Base-by-base conservation (phyloP, 1,139 yeast genomes). In the Blastobotrys illinoisensis region DNA sequence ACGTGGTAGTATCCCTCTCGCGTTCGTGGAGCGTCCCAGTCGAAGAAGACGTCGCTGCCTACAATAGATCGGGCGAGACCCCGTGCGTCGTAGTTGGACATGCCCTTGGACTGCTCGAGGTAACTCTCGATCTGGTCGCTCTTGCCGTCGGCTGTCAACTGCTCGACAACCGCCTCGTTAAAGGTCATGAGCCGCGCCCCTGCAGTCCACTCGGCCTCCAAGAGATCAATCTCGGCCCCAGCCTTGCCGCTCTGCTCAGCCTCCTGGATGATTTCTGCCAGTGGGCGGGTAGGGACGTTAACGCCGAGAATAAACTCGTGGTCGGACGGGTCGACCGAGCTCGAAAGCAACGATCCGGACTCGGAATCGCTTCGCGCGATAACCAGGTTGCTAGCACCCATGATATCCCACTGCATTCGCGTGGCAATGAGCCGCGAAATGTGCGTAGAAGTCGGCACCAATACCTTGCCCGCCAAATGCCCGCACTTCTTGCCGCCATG, bases 401-500 rank as follows among this genome's bases (percentile, higher is more conserved):
- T 79, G 46, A 83, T 72, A 67, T 82, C 88, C 80, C 85, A 80
- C 63, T 82, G 86, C 66, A 82, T 70, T 60, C 88, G 74, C 1
- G 85, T 80, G 9, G 87, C 85, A 40, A 80, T 70, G 44, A 83
- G 68, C 50, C 87, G 70, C 47, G 82, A 72, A 45, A 82, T 69
- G 59, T 82, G 85, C 20, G 82, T 79, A 4, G 80, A 75, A 1
- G 84, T 79, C 20, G 88, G 86, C 11, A 82, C 86, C 26, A 83
- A 63, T 1, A 82, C 84, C 59, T 83, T 81, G 13, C 87, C 86
- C 36, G 83, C 80, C 49, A 81, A 69, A 64, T 82, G 86, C 2
- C 86, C 86, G 67, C 86, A 82, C 64, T 81, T 80, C 69, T 82
- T 83, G 50, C 85, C 83, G 36, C 86, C 87, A 60, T 80, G 85